Evolutionary conservation across 805 yeast species (phyloP).

Genomic region (Teunomyces funiuensis): DNA sequence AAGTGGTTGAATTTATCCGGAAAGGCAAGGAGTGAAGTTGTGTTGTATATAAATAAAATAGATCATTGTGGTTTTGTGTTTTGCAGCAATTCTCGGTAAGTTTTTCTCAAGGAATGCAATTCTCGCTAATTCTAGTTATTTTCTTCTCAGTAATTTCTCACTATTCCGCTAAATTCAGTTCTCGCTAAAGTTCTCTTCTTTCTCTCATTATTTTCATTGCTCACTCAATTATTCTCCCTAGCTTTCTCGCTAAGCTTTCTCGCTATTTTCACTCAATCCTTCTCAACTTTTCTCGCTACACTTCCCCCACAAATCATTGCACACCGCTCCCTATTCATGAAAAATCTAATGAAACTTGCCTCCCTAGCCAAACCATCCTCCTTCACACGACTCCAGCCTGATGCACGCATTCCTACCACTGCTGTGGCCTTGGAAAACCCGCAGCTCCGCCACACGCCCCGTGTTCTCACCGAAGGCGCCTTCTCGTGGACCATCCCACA

Average conservation of each 20-base stretch:
- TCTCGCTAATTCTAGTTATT: not conserved
- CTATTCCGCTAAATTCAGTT: too few relatives aligned
- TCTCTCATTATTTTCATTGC: not conserved
- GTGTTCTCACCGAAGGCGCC: conserved; percentile 53
- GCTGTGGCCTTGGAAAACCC: conserved; percentile 30
- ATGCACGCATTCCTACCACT: conserved; percentile 23
- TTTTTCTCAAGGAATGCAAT: not conserved
- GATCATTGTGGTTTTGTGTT: too few relatives aligned
- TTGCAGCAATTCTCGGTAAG: not conserved
- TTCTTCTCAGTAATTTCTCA: not conserved
- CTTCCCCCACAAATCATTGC: too few relatives aligned
- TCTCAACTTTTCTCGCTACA: too few relatives aligned
- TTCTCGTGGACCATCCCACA: conserved; percentile 77
- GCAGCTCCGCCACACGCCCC: conserved; percentile 35
- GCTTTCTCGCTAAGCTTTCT: not conserved
- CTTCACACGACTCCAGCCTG: conserved; percentile 33
- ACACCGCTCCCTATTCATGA: not conserved
- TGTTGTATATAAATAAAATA: not conserved
- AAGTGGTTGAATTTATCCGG: conserved; percentile 15
- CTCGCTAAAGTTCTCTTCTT: not conserved
- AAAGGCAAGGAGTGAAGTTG: not conserved
- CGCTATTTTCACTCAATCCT: too few relatives aligned
- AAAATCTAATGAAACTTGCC: conserved; percentile 18
- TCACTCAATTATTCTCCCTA: too few relatives aligned
- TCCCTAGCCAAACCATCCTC: conserved; percentile 31